Base-by-base conservation (phyloP, 768 basidiomycete species). In the Agrocybe praecox region DNA sequence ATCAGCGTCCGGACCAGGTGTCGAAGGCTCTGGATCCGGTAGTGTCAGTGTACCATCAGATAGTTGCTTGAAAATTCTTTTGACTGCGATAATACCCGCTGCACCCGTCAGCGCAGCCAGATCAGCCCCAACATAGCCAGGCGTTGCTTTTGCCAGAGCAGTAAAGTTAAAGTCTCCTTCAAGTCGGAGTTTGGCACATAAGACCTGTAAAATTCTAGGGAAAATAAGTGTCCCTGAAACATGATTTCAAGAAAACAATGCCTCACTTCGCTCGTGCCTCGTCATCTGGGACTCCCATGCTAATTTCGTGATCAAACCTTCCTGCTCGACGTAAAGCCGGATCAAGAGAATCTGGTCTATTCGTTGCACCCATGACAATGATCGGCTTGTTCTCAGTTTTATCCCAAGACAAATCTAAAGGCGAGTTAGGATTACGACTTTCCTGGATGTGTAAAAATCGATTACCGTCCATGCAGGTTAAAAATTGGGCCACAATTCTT, bases 391-490 rank as follows among this genome's bases (percentile, higher is more conserved):
- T 90, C 59, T 94, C 92, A 1, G 86, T 94, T 72, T 94, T 96
- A 49, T 96, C 92, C 94, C 92, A 96, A 23, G 96, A 90, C 74
- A 98, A 81, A 62, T 98, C 96, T 98, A 48, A 17, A 22, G 22
- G 5, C 6, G 43, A 46, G 12, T 46, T 33, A 53, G 32, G 21
- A 40, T 24, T 22, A 10, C 11, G 48, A n/a, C 3, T 17, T 50
- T 5, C 11, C 7, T 8, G 9, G 45, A n/a, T 44, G n/a, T 15
- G 24, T 9, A 19, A 48, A 52, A 21, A 45, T 6, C 40, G 29
- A 85, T 43, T 63, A 97, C 96, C 96, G 70, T 99, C 97, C 93
- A 99, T 97, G 76, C 96, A 98, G 0, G 96, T 98, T 53, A 98
- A 73, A 61, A 99, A 92, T 69, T 99, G 97, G 0, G 96, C 96